A percentile compares a stretch with the other conserved stretches of the same genome.
phyloP scores from a whole-genome alignment of 768 basidiomycete species.

The Mycena filopes region DNA sequence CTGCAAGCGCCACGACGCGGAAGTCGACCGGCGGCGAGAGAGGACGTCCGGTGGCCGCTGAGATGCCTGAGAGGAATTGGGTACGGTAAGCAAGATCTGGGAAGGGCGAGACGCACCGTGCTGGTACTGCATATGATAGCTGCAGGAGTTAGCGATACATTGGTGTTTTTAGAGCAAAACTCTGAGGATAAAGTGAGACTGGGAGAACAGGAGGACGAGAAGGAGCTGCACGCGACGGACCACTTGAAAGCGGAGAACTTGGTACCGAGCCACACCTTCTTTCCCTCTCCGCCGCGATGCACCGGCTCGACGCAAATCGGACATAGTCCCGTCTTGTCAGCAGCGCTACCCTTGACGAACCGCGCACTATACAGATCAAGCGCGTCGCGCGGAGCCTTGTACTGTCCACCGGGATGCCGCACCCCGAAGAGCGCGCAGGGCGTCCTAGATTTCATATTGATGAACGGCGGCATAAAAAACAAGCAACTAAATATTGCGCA shows the following conservation, averaged over 20 bases:
- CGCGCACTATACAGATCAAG: constrained; percentile 84
- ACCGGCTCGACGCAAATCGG: constrained; percentile 76
- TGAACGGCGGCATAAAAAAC: no score
- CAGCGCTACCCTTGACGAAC: constrained; percentile 76
- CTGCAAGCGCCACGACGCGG: constrained; percentile 56
- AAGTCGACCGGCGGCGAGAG: constrained; percentile 82
- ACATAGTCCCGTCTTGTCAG: constrained; percentile 78
- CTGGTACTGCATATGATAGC: constrained; percentile 86
- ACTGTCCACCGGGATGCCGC: constrained; percentile 58
- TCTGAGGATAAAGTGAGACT: constrained; percentile 27
- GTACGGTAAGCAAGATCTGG: not conserved
- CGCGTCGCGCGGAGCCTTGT: constrained; percentile 68
- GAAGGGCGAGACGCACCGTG: constrained; percentile 61
- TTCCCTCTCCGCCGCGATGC: constrained; percentile 71
- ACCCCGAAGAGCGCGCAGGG: constrained; percentile 49
- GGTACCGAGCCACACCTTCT: constrained; percentile 77
- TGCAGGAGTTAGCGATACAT: constrained; percentile 44
- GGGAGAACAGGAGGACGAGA: not conserved
- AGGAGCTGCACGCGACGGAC: constrained; percentile 50
- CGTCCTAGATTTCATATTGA: constrained; percentile 44
- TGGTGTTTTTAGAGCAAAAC: constrained; percentile 14
- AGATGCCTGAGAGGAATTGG: constrained; percentile 63
- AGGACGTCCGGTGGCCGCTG: constrained; percentile 71
- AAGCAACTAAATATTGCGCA: not conserved
- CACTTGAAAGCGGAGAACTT: constrained; percentile 88